phyloP scores from a whole-genome alignment of 2,329 filamentous ascomycete genomes.

The Neofusicoccum laricinum region DNA sequence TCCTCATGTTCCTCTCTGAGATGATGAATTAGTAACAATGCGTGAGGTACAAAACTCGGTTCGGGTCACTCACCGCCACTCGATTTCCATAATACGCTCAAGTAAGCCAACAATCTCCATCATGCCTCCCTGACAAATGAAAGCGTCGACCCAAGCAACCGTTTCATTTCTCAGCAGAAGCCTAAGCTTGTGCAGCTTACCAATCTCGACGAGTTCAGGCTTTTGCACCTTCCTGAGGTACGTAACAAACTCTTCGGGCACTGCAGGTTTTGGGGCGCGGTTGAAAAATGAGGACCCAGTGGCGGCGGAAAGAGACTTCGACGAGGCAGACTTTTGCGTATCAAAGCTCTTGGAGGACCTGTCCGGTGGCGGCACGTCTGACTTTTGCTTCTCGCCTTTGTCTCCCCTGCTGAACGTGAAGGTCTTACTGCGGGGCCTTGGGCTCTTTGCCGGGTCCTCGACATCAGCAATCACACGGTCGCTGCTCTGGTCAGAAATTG shows the following conservation, averaged over 20 bases:
- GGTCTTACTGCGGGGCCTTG: constrained; percentile 65
- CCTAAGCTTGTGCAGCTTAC: constrained; percentile 88
- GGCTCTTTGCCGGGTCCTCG: constrained; percentile 29
- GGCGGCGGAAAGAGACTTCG: constrained; percentile 54
- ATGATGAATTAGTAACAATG: constrained; percentile 24
- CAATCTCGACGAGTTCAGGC: constrained; percentile 84
- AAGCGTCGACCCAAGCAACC: constrained; percentile 90
- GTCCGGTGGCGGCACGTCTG: constrained; percentile 41
- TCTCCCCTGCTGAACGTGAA: constrained; percentile 76
- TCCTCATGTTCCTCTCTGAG: constrained; percentile 91
- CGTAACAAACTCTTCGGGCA: constrained; percentile 78
- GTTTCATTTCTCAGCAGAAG: constrained; percentile 90
- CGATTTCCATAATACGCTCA: constrained; percentile 89
- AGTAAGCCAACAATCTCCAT: constrained; percentile 81
- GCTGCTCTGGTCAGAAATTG: constrained; percentile 31
- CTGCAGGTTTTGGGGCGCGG: constrained; percentile 70
- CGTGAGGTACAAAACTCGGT: constrained; percentile 11
- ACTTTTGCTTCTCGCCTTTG: constrained; percentile 72
- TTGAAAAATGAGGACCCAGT: constrained; percentile 58
- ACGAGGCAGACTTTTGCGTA: constrained; percentile 61
- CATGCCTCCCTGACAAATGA: constrained; percentile 88
- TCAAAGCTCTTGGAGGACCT: constrained; percentile 40
- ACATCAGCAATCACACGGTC: constrained; percentile 35
- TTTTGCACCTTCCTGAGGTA: constrained; percentile 80
- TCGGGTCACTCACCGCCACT: constrained; percentile 70